phyloP scores from a whole-genome alignment of 192 early-diverging fungal genomes.

The Umbelopsis sp. region DNA sequence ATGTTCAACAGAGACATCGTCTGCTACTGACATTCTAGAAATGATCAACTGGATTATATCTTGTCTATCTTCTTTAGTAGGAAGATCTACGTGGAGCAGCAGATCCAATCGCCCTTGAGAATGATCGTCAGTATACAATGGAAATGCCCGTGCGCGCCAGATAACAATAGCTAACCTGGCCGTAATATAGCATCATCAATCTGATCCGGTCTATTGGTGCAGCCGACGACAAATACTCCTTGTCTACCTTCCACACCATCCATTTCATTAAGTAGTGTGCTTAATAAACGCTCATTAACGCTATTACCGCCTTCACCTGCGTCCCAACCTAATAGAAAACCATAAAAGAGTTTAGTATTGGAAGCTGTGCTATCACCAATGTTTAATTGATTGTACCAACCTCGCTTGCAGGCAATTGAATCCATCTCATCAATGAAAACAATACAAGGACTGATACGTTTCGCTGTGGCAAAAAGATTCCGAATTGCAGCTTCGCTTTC shows the following conservation, averaged over 20 bases:
- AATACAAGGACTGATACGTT: constrained; percentile 84
- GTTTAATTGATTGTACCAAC: constrained; percentile 26
- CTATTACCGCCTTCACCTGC: constrained; percentile 61
- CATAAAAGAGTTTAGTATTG: background rate
- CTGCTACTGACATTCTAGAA: constrained; percentile 53
- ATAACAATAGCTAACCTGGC: constrained; percentile 50
- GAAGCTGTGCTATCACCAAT: background rate
- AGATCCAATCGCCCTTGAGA: constrained; percentile 81
- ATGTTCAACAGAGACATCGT: constrained; percentile 45
- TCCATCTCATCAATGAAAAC: constrained; percentile 97
- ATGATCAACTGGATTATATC: constrained; percentile 74
- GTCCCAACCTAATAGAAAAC: constrained; percentile 40
- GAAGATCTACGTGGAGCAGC: constrained; percentile 72
- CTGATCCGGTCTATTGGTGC: constrained; percentile 87
- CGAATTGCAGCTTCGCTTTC: constrained; percentile 86
- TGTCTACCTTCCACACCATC: constrained; percentile 90
- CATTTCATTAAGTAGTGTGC: constrained; percentile 96
- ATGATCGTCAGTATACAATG: background rate
- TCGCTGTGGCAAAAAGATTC: constrained; percentile 81
- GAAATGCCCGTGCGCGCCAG: background rate
- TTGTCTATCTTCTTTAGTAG: constrained; percentile 54
- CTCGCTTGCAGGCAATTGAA: constrained; percentile 82
- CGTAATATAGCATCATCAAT: constrained; percentile 85
- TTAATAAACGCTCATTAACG: constrained; percentile 87
- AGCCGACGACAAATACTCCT: constrained; percentile 85